Percentiles rank a stretch among this genome's conserved stretches.
phyloP scores from a whole-genome alignment of 352 stramenopile genomes.

The Globisporangium nunn region DNA sequence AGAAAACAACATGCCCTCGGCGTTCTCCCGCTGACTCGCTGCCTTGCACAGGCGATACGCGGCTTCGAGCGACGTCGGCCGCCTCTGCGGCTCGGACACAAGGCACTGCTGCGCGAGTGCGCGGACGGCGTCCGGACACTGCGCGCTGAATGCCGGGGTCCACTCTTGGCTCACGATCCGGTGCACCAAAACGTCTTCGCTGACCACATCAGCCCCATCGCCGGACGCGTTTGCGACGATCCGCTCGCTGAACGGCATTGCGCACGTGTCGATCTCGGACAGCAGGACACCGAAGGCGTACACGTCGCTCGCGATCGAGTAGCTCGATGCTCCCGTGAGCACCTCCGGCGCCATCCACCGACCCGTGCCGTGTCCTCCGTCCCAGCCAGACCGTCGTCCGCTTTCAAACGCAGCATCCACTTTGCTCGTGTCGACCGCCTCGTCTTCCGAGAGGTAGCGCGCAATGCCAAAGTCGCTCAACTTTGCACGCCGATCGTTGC shows the following conservation, averaged over 20 bases:
- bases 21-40: background rate
- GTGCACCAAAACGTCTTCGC: conserved; percentile 31
- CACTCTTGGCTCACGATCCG: conserved; percentile 21
- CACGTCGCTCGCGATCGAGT: conserved; percentile 42
- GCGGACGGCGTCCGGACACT: conserved; percentile 17
- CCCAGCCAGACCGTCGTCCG: conserved; percentile 7
- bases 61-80: conserved; percentile 28
- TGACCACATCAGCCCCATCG: conserved; percentile 8
- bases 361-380: conserved; percentile 42
- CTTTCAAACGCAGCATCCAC: too few species aligned
- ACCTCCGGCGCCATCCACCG: conserved; percentile 62
- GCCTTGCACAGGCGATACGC: conserved; percentile 28
- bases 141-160: conserved; percentile 17
- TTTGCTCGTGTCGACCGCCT: background rate
- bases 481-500: conserved; percentile 25
- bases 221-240: too few species aligned
- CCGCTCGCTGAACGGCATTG: conserved; percentile 36
- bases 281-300: conserved; percentile 57
- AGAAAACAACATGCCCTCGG: too few species aligned
- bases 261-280: conserved; percentile 42
- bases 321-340: conserved; percentile 34
- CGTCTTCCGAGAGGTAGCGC: conserved; percentile 19
- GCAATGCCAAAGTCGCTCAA: conserved; percentile 40
- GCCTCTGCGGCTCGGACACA: conserved; percentile 19
- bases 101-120: conserved; percentile 30